Conservation (phyloP, 495 filamentous ascomycete genomes). For the Trichoderma orchidacearum region DNA sequence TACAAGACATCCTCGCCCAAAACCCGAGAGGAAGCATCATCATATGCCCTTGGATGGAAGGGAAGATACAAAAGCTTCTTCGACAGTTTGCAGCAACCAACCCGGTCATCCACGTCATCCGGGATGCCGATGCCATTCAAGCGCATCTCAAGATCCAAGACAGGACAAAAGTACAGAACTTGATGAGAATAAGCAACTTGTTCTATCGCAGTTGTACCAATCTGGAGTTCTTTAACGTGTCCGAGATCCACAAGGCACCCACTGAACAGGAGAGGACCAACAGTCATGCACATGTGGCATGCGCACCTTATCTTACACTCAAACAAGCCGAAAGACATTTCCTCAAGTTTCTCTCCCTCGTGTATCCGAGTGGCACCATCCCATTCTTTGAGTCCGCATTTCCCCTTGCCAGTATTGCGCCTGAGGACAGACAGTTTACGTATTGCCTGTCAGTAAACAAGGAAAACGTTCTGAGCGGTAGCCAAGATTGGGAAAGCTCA, state of each 20-base stretch:
- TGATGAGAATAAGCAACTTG: conserved; percentile 30
- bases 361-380: conserved; percentile 38
- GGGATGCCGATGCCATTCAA: conserved; percentile 49
- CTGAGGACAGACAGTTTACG: conserved; percentile 48
- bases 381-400: conserved; percentile 50
- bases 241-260: conserved; percentile 14
- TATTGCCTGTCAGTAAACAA: conserved; percentile 49
- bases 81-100: conserved; percentile 40
- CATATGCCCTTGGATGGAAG: conserved; percentile 46
- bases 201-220: conserved; percentile 50
- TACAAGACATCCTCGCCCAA: conserved; percentile 47
- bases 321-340: conserved; percentile 63
- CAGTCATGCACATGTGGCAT: conserved; percentile 12
- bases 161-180: conserved; percentile 33
- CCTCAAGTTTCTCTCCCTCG: conserved; percentile 49
- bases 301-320: conserved; percentile 49
- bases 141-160: conserved; percentile 40
- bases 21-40: conserved; percentile 48
- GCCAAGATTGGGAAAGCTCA: conserved; percentile 42
- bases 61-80: conserved; percentile 38
- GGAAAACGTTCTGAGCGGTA: conserved; percentile 32
- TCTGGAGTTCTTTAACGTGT: conserved; percentile 62
- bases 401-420: conserved; percentile 45
- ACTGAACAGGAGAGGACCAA: conserved; percentile 10
- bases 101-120: conserved; percentile 52